Evolutionary conservation across 306 rosid genomes (phyloP).

Genomic region (Geum urbanum): DNA sequence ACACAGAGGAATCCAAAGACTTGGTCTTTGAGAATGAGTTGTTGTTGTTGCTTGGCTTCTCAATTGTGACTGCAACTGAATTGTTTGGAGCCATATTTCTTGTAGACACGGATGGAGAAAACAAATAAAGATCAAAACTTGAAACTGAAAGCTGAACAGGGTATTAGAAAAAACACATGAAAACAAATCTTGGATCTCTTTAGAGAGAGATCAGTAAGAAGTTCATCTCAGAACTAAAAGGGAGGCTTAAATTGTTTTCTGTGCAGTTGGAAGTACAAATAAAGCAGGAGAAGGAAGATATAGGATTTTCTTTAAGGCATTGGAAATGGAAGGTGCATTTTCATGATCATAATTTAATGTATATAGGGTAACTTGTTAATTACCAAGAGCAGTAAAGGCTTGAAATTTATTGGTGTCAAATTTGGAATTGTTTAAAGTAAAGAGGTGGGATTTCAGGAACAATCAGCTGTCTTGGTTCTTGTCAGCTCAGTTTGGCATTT

Average conservation of each 20-base stretch:
- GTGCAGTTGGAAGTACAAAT: slow-evolving; percentile 36
- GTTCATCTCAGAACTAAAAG: neutral
- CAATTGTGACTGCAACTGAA: slow-evolving; percentile 49
- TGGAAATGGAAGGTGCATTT: slow-evolving; percentile 3
- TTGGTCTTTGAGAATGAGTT: slow-evolving; percentile 45
- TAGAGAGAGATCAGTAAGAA: slow-evolving; percentile 11
- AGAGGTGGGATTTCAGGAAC: neutral
- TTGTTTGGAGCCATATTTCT: slow-evolving; percentile 62
- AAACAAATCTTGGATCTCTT: slow-evolving; percentile 22
- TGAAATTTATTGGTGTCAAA: neutral
- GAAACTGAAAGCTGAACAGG: slow-evolving; percentile 10
- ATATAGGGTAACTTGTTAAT: slow-evolving; percentile 16
- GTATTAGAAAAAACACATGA: slow-evolving; percentile 10
- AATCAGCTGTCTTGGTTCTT: slow-evolving; percentile 19
- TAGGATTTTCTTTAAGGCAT: neutral
- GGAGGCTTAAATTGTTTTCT: slow-evolving; percentile 7
- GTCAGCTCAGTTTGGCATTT: slow-evolving; percentile 25
- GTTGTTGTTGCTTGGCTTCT: slow-evolving; percentile 32
- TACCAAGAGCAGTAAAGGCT: slow-evolving; percentile 19
- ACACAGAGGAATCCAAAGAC: slow-evolving; percentile 47
- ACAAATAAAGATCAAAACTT: slow-evolving; percentile 12
- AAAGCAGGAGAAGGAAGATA: neutral
- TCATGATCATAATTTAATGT: neutral
- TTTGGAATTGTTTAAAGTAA: slow-evolving; percentile 15
- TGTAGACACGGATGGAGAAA: slow-evolving; percentile 1